Percentiles rank a stretch among this genome's conserved stretches.
Evolutionary conservation across 2,329 filamentous ascomycete genomes (phyloP).

Genomic region (Clarireedia monteithiana): DNA sequence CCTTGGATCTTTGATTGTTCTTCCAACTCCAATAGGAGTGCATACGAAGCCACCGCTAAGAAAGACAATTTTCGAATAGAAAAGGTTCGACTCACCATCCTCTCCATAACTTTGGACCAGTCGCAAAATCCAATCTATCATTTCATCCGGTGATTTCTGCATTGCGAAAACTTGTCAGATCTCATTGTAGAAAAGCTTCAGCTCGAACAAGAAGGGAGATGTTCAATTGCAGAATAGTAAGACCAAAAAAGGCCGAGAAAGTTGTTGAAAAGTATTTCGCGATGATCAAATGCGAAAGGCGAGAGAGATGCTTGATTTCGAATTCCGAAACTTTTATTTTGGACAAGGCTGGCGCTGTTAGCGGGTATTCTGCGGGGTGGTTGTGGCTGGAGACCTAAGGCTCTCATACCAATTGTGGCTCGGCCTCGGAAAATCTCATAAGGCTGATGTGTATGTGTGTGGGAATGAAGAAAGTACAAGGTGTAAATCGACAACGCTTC

Average conservation of each 20-base stretch:
- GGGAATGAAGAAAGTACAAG: background rate
- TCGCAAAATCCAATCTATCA: conserved; percentile 6
- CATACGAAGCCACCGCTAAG: background rate
- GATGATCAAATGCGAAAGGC: background rate
- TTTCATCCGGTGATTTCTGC: conserved; percentile 3
- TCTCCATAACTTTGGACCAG: background rate
- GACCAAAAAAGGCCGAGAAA: background rate
- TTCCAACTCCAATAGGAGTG: background rate
- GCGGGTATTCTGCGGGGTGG: background rate
- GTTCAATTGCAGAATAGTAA: background rate
- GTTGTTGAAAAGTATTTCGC: background rate
- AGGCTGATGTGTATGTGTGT: background rate
- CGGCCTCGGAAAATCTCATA: background rate
- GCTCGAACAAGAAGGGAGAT: background rate
- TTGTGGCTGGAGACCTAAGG: background rate
- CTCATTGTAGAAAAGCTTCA: background rate
- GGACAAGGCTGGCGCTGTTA: background rate
- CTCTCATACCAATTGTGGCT: background rate
- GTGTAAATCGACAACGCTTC: background rate
- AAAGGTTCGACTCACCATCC: conserved; percentile 1
- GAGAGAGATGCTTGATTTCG: background rate
- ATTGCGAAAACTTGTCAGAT: conserved; percentile 1
- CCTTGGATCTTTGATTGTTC: too few relatives aligned
- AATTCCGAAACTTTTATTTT: background rate
- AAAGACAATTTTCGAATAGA: background rate